A percentile compares a stretch with the other conserved stretches of the same genome.
phyloP scores from a whole-genome alignment of 2,329 filamentous ascomycete genomes.

The Fusarium palustre region DNA sequence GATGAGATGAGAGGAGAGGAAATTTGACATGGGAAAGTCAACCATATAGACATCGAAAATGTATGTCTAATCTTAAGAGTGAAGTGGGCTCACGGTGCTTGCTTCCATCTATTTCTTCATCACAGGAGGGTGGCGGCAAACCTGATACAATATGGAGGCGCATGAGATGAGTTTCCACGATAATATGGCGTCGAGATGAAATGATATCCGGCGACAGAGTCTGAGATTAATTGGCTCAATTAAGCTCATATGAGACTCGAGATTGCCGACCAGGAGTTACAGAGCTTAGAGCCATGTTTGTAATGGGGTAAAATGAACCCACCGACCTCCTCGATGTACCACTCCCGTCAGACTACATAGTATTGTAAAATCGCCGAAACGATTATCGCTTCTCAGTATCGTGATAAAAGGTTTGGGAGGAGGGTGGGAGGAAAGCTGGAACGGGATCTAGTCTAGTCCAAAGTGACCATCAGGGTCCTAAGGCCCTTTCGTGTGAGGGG shows the following conservation, averaged over 20 bases:
- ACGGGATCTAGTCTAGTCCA: background rate
- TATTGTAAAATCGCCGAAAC: constrained; percentile 20
- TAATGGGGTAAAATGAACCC: constrained; percentile 18
- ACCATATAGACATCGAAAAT: constrained; percentile 7
- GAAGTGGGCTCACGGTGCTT: constrained; percentile 13
- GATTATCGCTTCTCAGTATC: constrained; percentile 11
- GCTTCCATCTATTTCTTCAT: constrained; percentile 26
- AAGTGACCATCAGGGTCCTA: constrained; percentile 13
- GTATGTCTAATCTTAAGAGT: background rate
- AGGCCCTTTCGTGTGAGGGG: background rate
- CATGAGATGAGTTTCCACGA: constrained; percentile 27
- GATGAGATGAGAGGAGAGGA: constrained; percentile 1
- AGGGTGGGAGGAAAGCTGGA: constrained; percentile 18
- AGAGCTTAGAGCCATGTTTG: constrained; percentile 8
- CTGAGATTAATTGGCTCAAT: constrained; percentile 36
- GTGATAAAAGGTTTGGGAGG: background rate
- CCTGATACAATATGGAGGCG: constrained; percentile 21
- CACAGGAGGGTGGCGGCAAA: background rate
- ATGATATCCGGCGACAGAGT: constrained; percentile 14
- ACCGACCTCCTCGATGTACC: constrained; percentile 4
- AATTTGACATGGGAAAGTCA: constrained; percentile 6
- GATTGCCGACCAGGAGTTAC: constrained; percentile 24
- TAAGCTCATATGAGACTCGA: constrained; percentile 32
- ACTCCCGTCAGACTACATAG: constrained; percentile 9
- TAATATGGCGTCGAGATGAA: background rate